Evolutionary conservation across 2,329 filamentous ascomycete genomes (phyloP).

Genomic region (Trichoderma sp.): DNA sequence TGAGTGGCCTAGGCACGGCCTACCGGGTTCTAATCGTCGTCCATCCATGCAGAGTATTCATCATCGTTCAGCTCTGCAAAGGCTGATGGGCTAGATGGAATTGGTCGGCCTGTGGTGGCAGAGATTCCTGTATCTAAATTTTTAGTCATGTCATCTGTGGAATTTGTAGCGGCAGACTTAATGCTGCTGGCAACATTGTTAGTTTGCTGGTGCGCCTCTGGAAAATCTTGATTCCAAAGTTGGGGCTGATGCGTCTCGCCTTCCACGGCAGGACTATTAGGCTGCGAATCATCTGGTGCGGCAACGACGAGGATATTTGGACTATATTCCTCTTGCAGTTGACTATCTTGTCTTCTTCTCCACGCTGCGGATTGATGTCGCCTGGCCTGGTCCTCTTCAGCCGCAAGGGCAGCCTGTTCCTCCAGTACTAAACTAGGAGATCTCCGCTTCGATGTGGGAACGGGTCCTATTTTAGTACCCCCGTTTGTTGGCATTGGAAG

Average conservation of each 20-base stretch:
- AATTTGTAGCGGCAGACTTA: background rate
- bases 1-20: background rate
- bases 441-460: conserved; percentile 67
- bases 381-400: conserved; percentile 37
- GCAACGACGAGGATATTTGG: conserved; percentile 66
- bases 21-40: conserved; percentile 31
- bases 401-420: conserved; percentile 31
- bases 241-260: conserved; percentile 34
- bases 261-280: conserved; percentile 54
- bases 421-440: conserved; percentile 48
- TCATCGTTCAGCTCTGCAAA: conserved; percentile 30
- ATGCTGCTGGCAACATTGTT: background rate
- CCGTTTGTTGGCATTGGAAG: conserved; percentile 68
- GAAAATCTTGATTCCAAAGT: conserved; percentile 18
- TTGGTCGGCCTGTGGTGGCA: background rate
- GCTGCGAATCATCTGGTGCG: conserved; percentile 66
- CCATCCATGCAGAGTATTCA: conserved; percentile 38
- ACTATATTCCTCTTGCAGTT: conserved; percentile 44
- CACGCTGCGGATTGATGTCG: conserved; percentile 56
- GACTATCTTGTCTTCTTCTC: conserved; percentile 43
- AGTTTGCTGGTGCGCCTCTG: background rate
- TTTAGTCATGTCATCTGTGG: background rate
- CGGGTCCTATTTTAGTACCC: conserved; percentile 60
- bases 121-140: background rate
- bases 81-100: conserved; percentile 30